Evolutionary conservation across 495 filamentous ascomycete species (phyloP).

Genomic region (Chaetomium fimeti): DNA sequence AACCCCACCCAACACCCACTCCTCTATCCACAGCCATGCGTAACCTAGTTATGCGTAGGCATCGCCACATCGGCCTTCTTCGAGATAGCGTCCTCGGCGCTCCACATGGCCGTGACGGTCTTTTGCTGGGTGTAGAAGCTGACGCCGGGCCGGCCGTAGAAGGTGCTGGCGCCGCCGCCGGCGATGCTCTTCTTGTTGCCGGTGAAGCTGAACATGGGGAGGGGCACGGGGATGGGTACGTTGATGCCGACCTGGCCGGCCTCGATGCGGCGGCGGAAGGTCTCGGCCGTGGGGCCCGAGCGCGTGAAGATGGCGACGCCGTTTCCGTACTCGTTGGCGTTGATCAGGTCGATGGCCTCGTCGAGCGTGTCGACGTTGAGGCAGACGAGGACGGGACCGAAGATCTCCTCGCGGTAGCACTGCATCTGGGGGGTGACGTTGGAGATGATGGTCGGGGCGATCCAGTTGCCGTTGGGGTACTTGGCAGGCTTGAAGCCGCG

Average conservation of each 20-base stretch:
- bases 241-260: conserved; percentile 80
- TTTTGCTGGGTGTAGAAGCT: conserved; percentile 96
- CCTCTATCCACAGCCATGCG: not conserved
- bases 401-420: conserved; percentile 97
- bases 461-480: conserved; percentile 96
- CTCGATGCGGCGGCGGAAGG: conserved; percentile 64
- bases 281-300: conserved; percentile 58
- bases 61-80: conserved; percentile 84
- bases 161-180: conserved; percentile 88
- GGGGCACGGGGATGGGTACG: conserved; percentile 79
- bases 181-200: conserved; percentile 97
- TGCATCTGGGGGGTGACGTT: conserved; percentile 88
- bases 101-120: conserved; percentile 94
- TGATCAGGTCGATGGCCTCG: conserved; percentile 66
- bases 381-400: conserved; percentile 90
- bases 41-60: conserved; percentile 69
- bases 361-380: conserved; percentile 80
- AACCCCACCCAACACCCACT: not conserved
- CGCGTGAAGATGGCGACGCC: conserved; percentile 65
- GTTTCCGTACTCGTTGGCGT: conserved; percentile 66
- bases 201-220: conserved; percentile 97
- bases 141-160: conserved; percentile 89
- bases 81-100: conserved; percentile 74
- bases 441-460: conserved; percentile 91
- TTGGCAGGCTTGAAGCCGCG: conserved; percentile 83